phyloP scores from a whole-genome alignment of 2,329 filamentous ascomycete genomes.

The Monosporascus sp. region DNA sequence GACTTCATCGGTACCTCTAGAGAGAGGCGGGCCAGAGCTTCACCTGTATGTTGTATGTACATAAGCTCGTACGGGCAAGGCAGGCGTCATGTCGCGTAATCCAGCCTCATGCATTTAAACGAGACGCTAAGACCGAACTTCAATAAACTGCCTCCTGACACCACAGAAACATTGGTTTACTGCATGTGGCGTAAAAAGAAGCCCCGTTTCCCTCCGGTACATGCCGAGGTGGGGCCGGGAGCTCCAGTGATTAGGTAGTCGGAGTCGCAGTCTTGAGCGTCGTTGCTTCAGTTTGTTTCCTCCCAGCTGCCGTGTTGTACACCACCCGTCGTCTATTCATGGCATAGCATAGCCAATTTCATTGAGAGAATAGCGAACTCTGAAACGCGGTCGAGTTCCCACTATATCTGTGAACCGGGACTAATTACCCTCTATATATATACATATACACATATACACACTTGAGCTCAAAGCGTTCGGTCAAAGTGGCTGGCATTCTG shows the following conservation, averaged over 20 bases:
- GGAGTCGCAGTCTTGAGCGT: neutral
- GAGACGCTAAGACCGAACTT: neutral
- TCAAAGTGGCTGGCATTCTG: conserved; percentile 44
- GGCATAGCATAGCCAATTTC: too few relatives aligned
- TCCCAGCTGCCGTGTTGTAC: too few relatives aligned
- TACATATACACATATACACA: conserved; percentile 5
- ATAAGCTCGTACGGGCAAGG: neutral
- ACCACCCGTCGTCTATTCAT: too few relatives aligned
- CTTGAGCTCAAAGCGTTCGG: conserved; percentile 2
- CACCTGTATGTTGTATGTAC: neutral
- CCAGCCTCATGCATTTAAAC: neutral
- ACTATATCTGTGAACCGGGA: too few relatives aligned
- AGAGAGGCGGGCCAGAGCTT: neutral
- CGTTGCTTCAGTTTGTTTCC: too few relatives aligned
- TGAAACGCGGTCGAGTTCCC: neutral
- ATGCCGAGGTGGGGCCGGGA: neutral
- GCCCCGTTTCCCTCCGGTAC: neutral
- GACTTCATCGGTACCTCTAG: neutral
- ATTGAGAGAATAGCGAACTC: neutral
- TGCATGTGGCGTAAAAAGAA: too few relatives aligned
- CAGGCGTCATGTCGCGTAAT: neutral
- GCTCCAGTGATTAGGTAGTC: too few relatives aligned
- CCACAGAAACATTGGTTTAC: neutral
- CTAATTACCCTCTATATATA: neutral
- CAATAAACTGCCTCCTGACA: too few relatives aligned